Conservation (phyloP, 2,329 filamentous ascomycete species). For the Pseudovirgaria hyperparasitica region DNA sequence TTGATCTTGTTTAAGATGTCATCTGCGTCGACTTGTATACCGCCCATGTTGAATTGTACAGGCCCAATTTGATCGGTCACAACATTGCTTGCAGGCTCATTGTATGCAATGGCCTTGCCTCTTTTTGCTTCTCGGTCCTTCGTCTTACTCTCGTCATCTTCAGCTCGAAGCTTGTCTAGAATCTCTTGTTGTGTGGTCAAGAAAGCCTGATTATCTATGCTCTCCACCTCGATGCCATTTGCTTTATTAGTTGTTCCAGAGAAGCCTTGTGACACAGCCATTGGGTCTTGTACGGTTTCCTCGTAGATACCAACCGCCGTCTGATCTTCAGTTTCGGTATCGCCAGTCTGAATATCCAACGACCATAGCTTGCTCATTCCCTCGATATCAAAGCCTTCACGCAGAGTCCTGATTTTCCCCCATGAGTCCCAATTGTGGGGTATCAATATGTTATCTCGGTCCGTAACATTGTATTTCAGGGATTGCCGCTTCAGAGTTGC, state of each 20-base stretch:
- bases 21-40: slow-evolving; percentile 89
- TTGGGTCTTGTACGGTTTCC: slow-evolving; percentile 64
- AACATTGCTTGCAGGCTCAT: slow-evolving; percentile 22
- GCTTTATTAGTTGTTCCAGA: slow-evolving; percentile 24
- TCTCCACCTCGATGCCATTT: slow-evolving; percentile 47
- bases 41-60: slow-evolving; percentile 96
- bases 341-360: slow-evolving; percentile 53
- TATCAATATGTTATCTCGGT: slow-evolving; percentile 85
- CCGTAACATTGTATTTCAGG: slow-evolving; percentile 63
- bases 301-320: slow-evolving; percentile 65
- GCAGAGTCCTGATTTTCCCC: slow-evolving; percentile 88
- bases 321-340: slow-evolving; percentile 21
- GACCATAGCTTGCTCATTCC: slow-evolving; percentile 75
- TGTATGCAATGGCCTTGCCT: slow-evolving; percentile 12
- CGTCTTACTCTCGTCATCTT: slow-evolving; percentile 45
- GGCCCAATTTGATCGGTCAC: slow-evolving; percentile 63
- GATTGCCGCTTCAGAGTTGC: slow-evolving; percentile 50
- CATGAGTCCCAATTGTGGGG: slow-evolving; percentile 97
- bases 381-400: slow-evolving; percentile 88
- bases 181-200: slow-evolving; percentile 61
- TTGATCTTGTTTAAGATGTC: slow-evolving; percentile 82
- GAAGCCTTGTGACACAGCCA: slow-evolving; percentile 44
- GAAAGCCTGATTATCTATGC: slow-evolving; percentile 67
- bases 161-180: slow-evolving; percentile 51
- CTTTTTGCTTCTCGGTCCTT: slow-evolving; percentile 24